A percentile compares a stretch with the other conserved stretches of the same genome.
Evolutionary conservation across 768 basidiomycete genomes (phyloP).

Genomic region (Megacollybia marginata): DNA sequence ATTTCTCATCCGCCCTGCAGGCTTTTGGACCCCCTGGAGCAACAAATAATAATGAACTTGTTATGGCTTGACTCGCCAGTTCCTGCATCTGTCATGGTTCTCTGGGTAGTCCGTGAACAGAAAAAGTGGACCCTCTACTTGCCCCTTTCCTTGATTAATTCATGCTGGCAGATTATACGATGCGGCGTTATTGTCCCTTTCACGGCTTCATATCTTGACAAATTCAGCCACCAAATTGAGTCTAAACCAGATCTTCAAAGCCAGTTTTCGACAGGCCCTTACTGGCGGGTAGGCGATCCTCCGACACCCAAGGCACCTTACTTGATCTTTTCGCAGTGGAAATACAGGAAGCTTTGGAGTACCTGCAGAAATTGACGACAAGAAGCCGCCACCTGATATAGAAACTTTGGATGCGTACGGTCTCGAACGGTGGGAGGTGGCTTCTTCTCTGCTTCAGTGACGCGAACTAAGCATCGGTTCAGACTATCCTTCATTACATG

Average conservation of each 20-base stretch:
- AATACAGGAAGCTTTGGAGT: conserved; percentile 80
- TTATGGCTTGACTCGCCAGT: conserved; percentile 83
- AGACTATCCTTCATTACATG: conserved; percentile 98
- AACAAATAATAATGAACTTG: conserved; percentile 82
- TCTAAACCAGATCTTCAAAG: conserved; percentile 71
- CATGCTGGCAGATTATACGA: conserved; percentile 56
- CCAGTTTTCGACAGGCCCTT: conserved; percentile 73
- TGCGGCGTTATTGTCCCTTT: conserved; percentile 54
- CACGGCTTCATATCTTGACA: conserved; percentile 63
- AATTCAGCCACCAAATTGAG: conserved; percentile 52
- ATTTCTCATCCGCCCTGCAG: conserved; percentile 31
- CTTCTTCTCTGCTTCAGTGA: conserved; percentile 7
- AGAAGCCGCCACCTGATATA: conserved; percentile 42
- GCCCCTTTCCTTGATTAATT: neutral
- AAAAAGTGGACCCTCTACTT: conserved; percentile 44
- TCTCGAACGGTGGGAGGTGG: conserved; percentile 85
- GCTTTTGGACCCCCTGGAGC: conserved; percentile 67
- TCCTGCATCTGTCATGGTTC: conserved; percentile 55
- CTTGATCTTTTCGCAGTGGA: conserved; percentile 37
- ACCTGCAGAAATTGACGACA: conserved; percentile 59
- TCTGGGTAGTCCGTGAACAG: conserved; percentile 71
- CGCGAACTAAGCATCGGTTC: neutral
- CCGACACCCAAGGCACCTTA: neutral
- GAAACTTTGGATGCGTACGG: conserved; percentile 75
- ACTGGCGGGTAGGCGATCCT: conserved; percentile 67